Percentiles rank a stretch among this genome's conserved stretches.
Evolutionary conservation across 495 filamentous ascomycete species (phyloP).

Genomic region (Niebla homalea): DNA sequence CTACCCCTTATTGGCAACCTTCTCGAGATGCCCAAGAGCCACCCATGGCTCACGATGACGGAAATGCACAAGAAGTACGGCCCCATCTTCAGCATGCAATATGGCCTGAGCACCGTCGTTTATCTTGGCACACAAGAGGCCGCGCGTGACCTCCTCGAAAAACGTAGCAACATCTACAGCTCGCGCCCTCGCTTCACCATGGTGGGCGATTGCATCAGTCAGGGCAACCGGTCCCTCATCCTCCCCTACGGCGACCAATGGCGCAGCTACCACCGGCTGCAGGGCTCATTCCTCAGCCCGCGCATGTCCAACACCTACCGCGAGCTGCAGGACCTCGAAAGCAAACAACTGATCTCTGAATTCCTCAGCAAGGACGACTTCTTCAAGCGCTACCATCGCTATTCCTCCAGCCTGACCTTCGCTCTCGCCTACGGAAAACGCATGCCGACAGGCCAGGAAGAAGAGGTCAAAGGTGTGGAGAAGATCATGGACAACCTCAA

Average conservation of each 20-base stretch:
- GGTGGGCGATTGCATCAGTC: conserved; percentile 27
- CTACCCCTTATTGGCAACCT: conserved; percentile 30
- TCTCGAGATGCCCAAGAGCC: conserved; percentile 8
- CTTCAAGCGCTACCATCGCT: conserved; percentile 21
- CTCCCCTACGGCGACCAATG: conserved; percentile 30
- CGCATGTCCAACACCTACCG: conserved; percentile 28
- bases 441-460: conserved; percentile 17
- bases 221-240: conserved; percentile 30
- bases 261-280: conserved; percentile 25
- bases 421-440: conserved; percentile 25
- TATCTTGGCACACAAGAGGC: conserved; percentile 27
- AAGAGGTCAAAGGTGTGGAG: conserved; percentile 16
- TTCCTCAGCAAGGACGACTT: conserved; percentile 37
- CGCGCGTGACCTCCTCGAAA: conserved; percentile 32
- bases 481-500: conserved; percentile 19
- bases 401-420: conserved; percentile 22
- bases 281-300: conserved; percentile 22
- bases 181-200: conserved; percentile 34
- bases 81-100: conserved; percentile 30
- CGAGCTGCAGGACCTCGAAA: conserved; percentile 29
- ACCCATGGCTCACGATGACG: conserved; percentile 23
- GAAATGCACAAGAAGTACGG: conserved; percentile 34
- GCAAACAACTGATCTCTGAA: conserved; percentile 12
- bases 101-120: conserved; percentile 24
- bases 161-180: conserved; percentile 29